Evolutionary conservation across 257 asterid genomes (phyloP).

Genomic region (Handroanthus guayacan): DNA sequence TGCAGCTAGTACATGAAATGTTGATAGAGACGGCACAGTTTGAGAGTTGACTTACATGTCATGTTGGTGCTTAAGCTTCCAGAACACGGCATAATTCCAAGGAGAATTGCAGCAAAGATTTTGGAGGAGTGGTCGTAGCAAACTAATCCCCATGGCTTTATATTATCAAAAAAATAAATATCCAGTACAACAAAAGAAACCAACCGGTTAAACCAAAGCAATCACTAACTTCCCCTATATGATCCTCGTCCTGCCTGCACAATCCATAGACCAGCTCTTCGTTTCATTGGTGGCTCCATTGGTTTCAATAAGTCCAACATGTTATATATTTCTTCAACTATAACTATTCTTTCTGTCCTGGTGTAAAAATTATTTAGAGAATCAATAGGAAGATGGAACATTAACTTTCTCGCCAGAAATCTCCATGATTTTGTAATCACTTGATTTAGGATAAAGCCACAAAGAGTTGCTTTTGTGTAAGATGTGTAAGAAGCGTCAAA

Average conservation of each 20-base stretch:
- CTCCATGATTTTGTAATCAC: conserved; percentile 39
- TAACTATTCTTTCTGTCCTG: conserved; percentile 28
- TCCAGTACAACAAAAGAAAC: conserved; percentile 42
- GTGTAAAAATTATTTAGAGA: conserved; percentile 32
- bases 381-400: conserved; percentile 40
- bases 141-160: conserved; percentile 64
- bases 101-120: conserved; percentile 80
- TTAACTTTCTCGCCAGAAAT: conserved; percentile 31
- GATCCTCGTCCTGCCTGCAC: conserved; percentile 98
- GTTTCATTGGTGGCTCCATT: conserved; percentile 86
- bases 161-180: conserved; percentile 47
- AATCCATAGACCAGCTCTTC: conserved; percentile 86
- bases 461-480: conserved; percentile 18
- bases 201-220: conserved; percentile 41
- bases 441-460: conserved; percentile 24
- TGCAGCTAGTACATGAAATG: background rate
- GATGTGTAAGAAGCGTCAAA: conserved; percentile 22
- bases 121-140: conserved; percentile 76
- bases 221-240: conserved; percentile 83
- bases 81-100: conserved; percentile 93
- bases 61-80: conserved; percentile 74
- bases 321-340: conserved; percentile 38
- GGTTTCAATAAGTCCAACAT: conserved; percentile 74
- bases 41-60: conserved; percentile 62
- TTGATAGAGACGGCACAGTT: background rate